phyloP scores from a whole-genome alignment of 352 stramenopile species.

The Thraustotheca clavata region DNA sequence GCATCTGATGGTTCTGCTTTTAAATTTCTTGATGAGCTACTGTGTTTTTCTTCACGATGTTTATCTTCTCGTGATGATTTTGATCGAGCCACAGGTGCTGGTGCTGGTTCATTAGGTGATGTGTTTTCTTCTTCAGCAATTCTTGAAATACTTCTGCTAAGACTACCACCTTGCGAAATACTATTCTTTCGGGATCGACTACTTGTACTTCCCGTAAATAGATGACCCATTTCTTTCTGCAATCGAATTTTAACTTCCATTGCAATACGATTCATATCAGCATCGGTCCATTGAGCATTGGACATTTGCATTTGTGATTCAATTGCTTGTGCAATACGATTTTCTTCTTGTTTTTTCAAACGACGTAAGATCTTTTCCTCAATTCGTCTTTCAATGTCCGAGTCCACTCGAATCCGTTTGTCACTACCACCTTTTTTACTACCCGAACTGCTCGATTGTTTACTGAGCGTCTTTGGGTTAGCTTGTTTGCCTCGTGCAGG shows the following conservation, averaged over 20 bases:
- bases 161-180: neutral
- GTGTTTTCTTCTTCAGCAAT: constrained; percentile 12
- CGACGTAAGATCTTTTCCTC: constrained; percentile 82
- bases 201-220: constrained; percentile 8
- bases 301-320: constrained; percentile 72
- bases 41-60: no score
- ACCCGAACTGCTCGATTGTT: neutral
- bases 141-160: neutral
- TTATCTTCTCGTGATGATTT: neutral
- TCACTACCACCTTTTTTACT: constrained; percentile 21
- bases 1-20: neutral
- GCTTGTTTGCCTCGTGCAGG: neutral
- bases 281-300: constrained; percentile 81
- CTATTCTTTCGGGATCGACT: constrained; percentile 21
- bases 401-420: constrained; percentile 50
- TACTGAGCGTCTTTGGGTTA: neutral
- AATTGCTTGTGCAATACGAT: constrained; percentile 71
- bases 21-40: neutral
- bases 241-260: constrained; percentile 84
- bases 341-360: constrained; percentile 83
- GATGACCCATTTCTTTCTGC: constrained; percentile 57
- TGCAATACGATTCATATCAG: constrained; percentile 87
- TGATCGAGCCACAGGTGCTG: neutral
- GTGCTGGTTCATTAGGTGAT: neutral
- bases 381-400: constrained; percentile 71